phyloP scores from a whole-genome alignment of 2,329 filamentous ascomycete species.

The Alternaria triticina region DNA sequence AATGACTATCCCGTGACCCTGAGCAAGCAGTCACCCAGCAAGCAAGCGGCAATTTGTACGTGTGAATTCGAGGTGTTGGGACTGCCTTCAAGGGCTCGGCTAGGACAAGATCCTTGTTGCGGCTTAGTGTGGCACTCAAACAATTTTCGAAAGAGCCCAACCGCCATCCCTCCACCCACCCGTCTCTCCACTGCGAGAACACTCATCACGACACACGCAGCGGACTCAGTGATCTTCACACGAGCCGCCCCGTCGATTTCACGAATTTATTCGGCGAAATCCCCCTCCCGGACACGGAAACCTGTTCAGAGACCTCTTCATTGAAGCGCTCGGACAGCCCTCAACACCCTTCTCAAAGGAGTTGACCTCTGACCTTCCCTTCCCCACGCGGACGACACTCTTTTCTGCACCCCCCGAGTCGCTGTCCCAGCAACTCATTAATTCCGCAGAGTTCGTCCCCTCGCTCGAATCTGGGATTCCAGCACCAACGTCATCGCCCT shows the following conservation, averaged over 20 bases:
- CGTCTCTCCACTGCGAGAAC: slow-evolving; percentile 46
- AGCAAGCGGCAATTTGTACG: not conserved
- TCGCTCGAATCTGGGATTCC: slow-evolving; percentile 43
- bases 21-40: not conserved
- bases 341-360: slow-evolving; percentile 39
- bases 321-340: slow-evolving; percentile 46
- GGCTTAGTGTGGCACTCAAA: slow-evolving; percentile 32
- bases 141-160: slow-evolving; percentile 30
- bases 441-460: slow-evolving; percentile 23
- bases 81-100: slow-evolving; percentile 14
- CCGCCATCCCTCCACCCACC: slow-evolving; percentile 16
- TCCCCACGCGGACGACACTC: slow-evolving; percentile 24
- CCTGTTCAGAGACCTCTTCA: slow-evolving; percentile 35
- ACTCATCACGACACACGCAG: slow-evolving; percentile 39
- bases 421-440: slow-evolving; percentile 32
- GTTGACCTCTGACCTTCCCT: slow-evolving; percentile 29
- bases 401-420: slow-evolving; percentile 39
- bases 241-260: slow-evolving; percentile 48
- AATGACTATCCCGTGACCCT: not conserved
- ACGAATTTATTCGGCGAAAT: slow-evolving; percentile 48
- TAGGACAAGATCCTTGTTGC: slow-evolving; percentile 18
- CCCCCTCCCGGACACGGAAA: slow-evolving; percentile 27
- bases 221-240: slow-evolving; percentile 34
- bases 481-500: slow-evolving; percentile 21
- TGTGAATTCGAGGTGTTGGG: slow-evolving; percentile 11